Evolutionary conservation across 805 yeast species (phyloP), one percentile per base, ranked within the genome.

Genomic region (Saccharomycopsis schoenii): DNA sequence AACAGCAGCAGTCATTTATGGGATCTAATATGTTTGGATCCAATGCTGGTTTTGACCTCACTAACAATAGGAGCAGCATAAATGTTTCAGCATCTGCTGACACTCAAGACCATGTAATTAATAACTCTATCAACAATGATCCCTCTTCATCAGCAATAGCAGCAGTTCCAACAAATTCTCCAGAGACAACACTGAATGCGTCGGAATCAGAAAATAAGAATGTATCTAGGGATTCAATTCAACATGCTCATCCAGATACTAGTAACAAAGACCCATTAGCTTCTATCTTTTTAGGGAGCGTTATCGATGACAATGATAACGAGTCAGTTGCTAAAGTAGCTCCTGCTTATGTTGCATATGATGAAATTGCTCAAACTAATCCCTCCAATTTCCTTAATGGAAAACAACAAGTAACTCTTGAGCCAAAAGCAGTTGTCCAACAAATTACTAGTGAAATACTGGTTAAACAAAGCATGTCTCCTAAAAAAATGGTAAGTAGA

Each of bases 251-350:
- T 17, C 55, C 21, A 4, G 40, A 4, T 14, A 14, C 11, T 15
- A 55, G 47, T 36, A 56, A 55, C 36, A 56, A 60, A 51, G 59
- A 56, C 8, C 52, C 56, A 40, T 56, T 60, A 17, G 24, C 47
- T 34, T 56, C 62, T 36, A 15, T 60, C 36, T 19, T 60, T 14
- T 60, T 78, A 19, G 73, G 74, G 43, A 77, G 72, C 42, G 76
- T 78, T 43, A 71, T 77, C 62, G 67, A 67, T 41, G 75, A 73
- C 15, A 69, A 65, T 24, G 42, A 59, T 14, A 57, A 55, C 15
- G 52, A 43, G 14, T 17, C 19, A 11, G 43, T n/a, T 55, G 29
- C 6, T 6, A 29, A 29, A 29, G 34, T 29, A 29, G 34, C 6
- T 29, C 34, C 34, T 29, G 6, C 34, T 29, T 29, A 3, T 29